phyloP scores from a whole-genome alignment of 2,329 filamentous ascomycete genomes.

The Xylariaceae sp. region DNA sequence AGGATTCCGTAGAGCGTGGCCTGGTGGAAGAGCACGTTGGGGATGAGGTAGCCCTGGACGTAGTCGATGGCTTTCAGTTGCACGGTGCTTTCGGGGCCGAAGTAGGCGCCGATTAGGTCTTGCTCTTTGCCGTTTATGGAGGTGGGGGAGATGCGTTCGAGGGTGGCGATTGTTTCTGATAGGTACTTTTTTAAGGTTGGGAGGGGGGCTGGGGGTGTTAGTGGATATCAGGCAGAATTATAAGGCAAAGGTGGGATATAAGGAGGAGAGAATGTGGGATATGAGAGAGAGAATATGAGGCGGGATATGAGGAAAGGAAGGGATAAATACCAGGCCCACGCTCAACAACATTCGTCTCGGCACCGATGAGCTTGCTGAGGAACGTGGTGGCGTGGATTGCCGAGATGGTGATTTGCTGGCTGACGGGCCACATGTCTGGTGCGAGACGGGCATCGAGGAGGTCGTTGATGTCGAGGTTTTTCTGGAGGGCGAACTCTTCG shows the following conservation, averaged over 20 bases:
- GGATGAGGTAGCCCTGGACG: conserved; percentile 44
- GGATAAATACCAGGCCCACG: conserved; percentile 29
- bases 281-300: too few species aligned
- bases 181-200: too few species aligned
- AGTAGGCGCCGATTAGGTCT: conserved; percentile 1
- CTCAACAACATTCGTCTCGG: conserved; percentile 25
- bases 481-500: conserved; percentile 31
- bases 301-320: neutral
- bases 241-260: neutral
- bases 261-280: too few species aligned
- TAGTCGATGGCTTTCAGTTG: conserved; percentile 37
- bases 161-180: too few species aligned
- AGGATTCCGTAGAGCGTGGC: conserved; percentile 56
- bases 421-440: conserved; percentile 41
- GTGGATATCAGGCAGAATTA: too few species aligned
- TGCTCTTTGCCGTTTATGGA: conserved; percentile 31
- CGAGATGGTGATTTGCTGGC: conserved; percentile 36
- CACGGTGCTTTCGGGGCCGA: conserved; percentile 19
- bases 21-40: conserved; percentile 62
- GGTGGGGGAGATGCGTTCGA: too few species aligned
- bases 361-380: conserved; percentile 34
- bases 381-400: conserved; percentile 26
- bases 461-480: conserved; percentile 18
- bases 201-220: too few species aligned
- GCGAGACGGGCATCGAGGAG: conserved; percentile 33